Base-by-base conservation (phyloP, 1,284 basidiomycete genomes). In the Moesziomyces globuligerus region DNA sequence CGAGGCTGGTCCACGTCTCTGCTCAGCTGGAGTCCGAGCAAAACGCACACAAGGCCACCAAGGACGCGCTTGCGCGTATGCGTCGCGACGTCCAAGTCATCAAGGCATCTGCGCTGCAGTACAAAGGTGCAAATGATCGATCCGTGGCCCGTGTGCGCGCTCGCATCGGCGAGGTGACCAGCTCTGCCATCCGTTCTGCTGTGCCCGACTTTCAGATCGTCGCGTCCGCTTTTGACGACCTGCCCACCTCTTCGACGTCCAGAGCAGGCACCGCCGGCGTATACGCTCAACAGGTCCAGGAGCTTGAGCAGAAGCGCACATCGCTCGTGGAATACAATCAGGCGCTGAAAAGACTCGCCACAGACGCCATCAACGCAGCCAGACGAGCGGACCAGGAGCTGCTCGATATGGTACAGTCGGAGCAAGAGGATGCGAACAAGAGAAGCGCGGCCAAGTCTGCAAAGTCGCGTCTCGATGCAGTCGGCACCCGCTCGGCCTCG, bases 161-260 rank as follows among this genome's bases (percentile, higher is more conserved):
- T 1, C 38, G 66, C n/a, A 70, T 75, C 9, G 60, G 65, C n/a
- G 65, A 76, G 20, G 69, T 70, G 17, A 72, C 72, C n/a, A 65
- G 51, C 45, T 66, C 69, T 4, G 68, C 69, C n/a, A 59, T 73
- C 18, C 61, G 69, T 6, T 52, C 62, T 8, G 54, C 54, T 11
- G 58, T 75, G 4, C 73, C 73, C 1, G 61, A 73, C 51, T 73
- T 76, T n/a, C 61, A 60, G 32, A 65, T 76, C 10, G 66, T 68
- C 17, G 59, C 64, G 10, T 58, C 61, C 26, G 58, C 68, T 1
- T 71, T 68, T 23, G 57, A 67, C 28, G 59, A 61, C n/a, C 43
- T 48, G 32, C 44, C 47, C 13, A 32, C 43, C 1, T 29, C 60
- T 18, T 59, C 53, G 0, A 51, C 54, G 13, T 43, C 56, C 37